Evolutionary conservation across 495 filamentous ascomycete species (phyloP).

Genomic region (Jackrogersella multiformis): DNA sequence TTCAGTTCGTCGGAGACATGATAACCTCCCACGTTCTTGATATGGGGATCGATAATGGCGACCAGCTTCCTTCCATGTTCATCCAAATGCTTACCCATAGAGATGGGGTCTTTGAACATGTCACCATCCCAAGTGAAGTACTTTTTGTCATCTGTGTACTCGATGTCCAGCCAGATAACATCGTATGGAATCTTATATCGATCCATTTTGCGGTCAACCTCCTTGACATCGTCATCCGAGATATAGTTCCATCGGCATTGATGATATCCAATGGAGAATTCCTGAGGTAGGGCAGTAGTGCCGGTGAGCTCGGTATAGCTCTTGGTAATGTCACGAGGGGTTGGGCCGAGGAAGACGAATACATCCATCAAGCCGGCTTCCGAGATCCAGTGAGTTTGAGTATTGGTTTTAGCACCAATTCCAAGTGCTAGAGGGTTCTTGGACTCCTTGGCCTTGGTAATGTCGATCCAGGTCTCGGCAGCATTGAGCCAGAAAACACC

Average conservation of each 20-base stretch:
- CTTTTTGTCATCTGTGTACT: constrained; percentile 94
- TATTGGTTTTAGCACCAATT: constrained; percentile 71
- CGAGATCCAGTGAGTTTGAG: constrained; percentile 96
- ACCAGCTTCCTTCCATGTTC: constrained; percentile 88
- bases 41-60: constrained; percentile 94
- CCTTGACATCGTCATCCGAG: constrained; percentile 93
- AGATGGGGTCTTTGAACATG: constrained; percentile 83
- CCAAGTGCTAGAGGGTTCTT: constrained; percentile 82
- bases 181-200: constrained; percentile 95
- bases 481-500: constrained; percentile 99
- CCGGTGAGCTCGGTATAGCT: constrained; percentile 93
- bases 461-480: constrained; percentile 96
- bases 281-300: constrained; percentile 87
- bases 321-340: constrained; percentile 78
- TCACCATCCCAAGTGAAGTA: constrained; percentile 97
- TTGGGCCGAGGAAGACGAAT: constrained; percentile 92
- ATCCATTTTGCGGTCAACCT: constrained; percentile 96
- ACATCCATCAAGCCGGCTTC: constrained; percentile 89
- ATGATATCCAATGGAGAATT: constrained; percentile 92
- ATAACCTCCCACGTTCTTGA: constrained; percentile 89
- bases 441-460: constrained; percentile 79
- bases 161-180: constrained; percentile 98
- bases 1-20: constrained; percentile 80
- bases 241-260: constrained; percentile 99
- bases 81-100: constrained; percentile 87